phyloP scores from a whole-genome alignment of 164 flowering plant genomes.

The Macadamia tetraphylla region DNA sequence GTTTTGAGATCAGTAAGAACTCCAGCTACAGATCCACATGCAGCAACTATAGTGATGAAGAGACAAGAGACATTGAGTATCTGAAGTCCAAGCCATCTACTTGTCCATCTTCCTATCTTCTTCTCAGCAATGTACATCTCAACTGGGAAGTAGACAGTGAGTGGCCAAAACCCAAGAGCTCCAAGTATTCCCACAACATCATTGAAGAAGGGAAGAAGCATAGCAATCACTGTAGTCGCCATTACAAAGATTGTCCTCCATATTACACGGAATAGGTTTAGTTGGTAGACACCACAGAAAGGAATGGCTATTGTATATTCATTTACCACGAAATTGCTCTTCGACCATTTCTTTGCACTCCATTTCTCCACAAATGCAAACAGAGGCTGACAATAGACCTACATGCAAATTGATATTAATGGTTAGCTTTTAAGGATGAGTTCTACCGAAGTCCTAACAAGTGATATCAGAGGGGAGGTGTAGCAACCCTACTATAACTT shows the following conservation, averaged over 20 bases:
- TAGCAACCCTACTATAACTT: no score
- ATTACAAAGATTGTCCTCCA: constrained; percentile 55
- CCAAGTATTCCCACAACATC: constrained; percentile 66
- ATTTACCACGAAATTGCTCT: constrained; percentile 34
- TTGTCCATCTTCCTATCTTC: constrained; percentile 33
- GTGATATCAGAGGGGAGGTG: no score
- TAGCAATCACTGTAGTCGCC: constrained; percentile 46
- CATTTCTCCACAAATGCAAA: constrained; percentile 61
- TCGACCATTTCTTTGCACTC: constrained; percentile 41
- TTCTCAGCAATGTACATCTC: constrained; percentile 55
- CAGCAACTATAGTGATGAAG: constrained; percentile 43
- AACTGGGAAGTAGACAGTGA: constrained; percentile 49
- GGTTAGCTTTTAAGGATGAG: no score
- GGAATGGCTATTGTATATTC: constrained; percentile 41
- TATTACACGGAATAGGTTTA: constrained; percentile 47
- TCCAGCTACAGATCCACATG: constrained; percentile 52
- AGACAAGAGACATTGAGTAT: constrained; percentile 44
- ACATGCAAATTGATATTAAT: background rate
- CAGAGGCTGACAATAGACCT: constrained; percentile 59
- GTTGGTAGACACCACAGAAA: constrained; percentile 26
- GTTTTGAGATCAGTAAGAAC: constrained; percentile 51
- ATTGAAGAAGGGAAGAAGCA: constrained; percentile 74
- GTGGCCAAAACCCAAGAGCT: constrained; percentile 68
- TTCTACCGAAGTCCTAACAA: no score
- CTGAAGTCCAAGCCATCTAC: constrained; percentile 45